Base-by-base conservation (phyloP, 768 basidiomycete species). In the Gloeophyllum trabeum region DNA sequence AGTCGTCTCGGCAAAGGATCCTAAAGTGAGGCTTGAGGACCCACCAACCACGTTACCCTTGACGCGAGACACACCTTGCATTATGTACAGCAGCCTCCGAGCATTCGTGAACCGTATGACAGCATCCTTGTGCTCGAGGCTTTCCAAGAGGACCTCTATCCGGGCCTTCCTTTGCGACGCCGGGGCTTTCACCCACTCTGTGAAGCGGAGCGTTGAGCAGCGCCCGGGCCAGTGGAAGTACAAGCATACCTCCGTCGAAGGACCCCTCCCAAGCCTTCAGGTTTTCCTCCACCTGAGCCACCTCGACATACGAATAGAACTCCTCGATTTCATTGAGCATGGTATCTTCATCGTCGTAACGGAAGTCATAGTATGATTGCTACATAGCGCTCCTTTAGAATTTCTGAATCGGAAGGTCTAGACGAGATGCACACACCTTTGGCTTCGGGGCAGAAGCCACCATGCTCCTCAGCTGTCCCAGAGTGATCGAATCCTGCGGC, bases 251-350 rank as follows among this genome's bases (percentile, higher is more conserved):
- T 61, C 77, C 77, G 23, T 70, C 62, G 56, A 85, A 93, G 34
- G 83, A 88, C 28, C 81, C 81, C 53, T 84, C 76, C 85, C 90
- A 96, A 35, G 87, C 83, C 54, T 79, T 82, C 48, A 88, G 66
- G 57, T 90, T 89, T 66, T 89, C 86, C 2, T 76, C 78, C 18
- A 91, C 81, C 57, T 92, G 87, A 0, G 85, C 76, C 76, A 91
- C 88, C 66, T 97, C 94, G 46, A 90, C 80, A 61, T 96, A 99
- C 18, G 90, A 89, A 61, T 94, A 98, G 64, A 98, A 97, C 61
- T 99, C 96, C 45, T 97, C 88, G 28, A 99, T 81, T 59, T 99
- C 96, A 53, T 86, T 84, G 73, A 94, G 81, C 16, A 97, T 79
- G 4, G 88, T 92, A 61, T 96, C 90, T 55, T 94, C 92, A 59